These are phyloP conservation scores for Taxillus chinensis DNA, from an alignment of 164 flowering plant genomes.

Conservation along the genomic window DNA sequence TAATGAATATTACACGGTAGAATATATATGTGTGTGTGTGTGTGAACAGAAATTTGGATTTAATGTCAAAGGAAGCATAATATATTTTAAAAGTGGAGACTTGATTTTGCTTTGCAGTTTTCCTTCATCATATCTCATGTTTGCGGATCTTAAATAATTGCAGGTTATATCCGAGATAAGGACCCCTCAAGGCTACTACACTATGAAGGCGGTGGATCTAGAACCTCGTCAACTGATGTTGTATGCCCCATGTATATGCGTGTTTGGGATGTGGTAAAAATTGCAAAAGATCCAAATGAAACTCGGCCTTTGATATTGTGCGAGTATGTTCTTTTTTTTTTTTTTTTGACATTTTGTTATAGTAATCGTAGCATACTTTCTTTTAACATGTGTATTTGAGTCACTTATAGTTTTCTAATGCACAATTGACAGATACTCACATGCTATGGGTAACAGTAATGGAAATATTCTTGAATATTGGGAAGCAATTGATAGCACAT, in stretches of 20 bases:
- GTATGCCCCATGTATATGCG: slow-evolving; percentile 99
- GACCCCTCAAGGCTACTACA: slow-evolving; percentile 81
- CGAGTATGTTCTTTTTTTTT: slow-evolving; percentile 53
- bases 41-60: too few species aligned
- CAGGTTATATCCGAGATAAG: slow-evolving; percentile 85
- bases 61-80: too few species aligned
- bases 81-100: too few species aligned
- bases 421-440: slow-evolving; percentile 65
- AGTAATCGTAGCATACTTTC: neutral
- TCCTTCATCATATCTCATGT: neutral
- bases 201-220: slow-evolving; percentile 96
- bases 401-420: slow-evolving; percentile 1
- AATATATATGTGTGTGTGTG: too few species aligned
- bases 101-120: neutral
- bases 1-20: too few species aligned
- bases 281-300: slow-evolving; percentile 83
- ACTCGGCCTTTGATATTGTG: slow-evolving; percentile 86
- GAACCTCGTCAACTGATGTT: slow-evolving; percentile 89
- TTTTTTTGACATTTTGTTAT: neutral
- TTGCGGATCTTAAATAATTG: neutral
- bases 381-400: neutral
- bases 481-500: slow-evolving; percentile 83
- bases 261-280: slow-evolving; percentile 78
- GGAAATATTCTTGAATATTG: slow-evolving; percentile 82
- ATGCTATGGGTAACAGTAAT: slow-evolving; percentile 96